Conservation (phyloP, 2,329 filamentous ascomycete species). For the Cordyceps pruinosa region DNA sequence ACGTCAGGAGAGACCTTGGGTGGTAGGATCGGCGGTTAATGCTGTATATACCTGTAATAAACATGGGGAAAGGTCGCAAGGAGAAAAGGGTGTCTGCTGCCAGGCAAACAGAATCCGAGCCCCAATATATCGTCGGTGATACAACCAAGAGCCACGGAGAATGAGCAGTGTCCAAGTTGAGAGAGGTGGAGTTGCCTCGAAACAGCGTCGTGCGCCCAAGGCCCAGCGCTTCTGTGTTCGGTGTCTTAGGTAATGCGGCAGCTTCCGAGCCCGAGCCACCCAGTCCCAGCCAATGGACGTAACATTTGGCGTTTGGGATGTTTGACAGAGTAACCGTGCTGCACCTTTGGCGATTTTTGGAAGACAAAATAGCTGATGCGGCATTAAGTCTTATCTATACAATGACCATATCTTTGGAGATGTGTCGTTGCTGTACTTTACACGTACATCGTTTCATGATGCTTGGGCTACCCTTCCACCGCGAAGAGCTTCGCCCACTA, state of each 20-base stretch:
- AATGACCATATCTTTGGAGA: not conserved
- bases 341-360: not conserved
- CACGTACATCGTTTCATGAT: no score
- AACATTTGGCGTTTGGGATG: conserved; percentile 3
- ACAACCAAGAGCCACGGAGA: conserved; percentile 10
- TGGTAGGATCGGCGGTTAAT: conserved; percentile 1
- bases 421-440: not conserved
- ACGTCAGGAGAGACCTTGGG: conserved; percentile 17
- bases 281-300: not conserved
- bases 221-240: conserved; percentile 6
- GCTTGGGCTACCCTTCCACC: no score
- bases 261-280: conserved; percentile 1
- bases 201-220: conserved; percentile 6
- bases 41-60: conserved; percentile 23
- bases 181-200: conserved; percentile 11
- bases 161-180: conserved; percentile 2
- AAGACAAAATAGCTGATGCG: not conserved
- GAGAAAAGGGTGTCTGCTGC: conserved; percentile 31
- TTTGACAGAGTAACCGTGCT: not conserved
- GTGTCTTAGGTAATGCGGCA: conserved; percentile 12
- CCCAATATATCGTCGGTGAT: conserved; percentile 12
- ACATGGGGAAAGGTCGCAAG: conserved; percentile 21
- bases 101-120: conserved; percentile 26
- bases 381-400: not conserved
- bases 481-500: no score